Evolutionary conservation across 1,139 yeast genomes (phyloP).

Genomic region (Entelexis paramagnoliae): DNA sequence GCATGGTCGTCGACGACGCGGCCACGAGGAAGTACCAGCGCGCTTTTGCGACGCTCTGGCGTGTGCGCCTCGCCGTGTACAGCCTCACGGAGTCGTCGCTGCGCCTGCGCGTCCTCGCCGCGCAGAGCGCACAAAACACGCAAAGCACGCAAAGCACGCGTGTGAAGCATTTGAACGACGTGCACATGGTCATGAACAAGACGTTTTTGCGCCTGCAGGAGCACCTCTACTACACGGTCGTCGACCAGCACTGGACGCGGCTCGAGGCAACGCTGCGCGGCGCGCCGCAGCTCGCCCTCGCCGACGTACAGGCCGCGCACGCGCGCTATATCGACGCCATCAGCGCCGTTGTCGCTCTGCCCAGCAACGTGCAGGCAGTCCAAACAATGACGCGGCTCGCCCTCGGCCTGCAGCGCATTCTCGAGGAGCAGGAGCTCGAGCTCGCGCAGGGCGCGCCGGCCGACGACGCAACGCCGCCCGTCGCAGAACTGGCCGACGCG

Average conservation of each 20-base stretch:
- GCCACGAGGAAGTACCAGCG: slow-evolving; percentile 56
- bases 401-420: slow-evolving; percentile 9
- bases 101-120: slow-evolving; percentile 6
- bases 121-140: too few relatives aligned
- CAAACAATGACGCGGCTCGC: slow-evolving; percentile 7
- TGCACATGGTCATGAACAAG: slow-evolving; percentile 9
- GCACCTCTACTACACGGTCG: slow-evolving; percentile 11
- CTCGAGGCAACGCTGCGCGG: neutral
- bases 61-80: slow-evolving; percentile 17
- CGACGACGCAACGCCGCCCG: neutral
- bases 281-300: slow-evolving; percentile 7
- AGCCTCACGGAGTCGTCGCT: slow-evolving; percentile 6
- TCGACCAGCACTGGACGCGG: slow-evolving; percentile 13
- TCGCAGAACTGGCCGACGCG: neutral
- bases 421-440: slow-evolving; percentile 4
- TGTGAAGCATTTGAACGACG: neutral
- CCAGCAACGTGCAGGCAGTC: neutral
- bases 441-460: neutral
- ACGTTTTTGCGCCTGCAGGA: slow-evolving; percentile 9
- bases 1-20: slow-evolving; percentile 31
- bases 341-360: slow-evolving; percentile 10
- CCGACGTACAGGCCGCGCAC: slow-evolving; percentile 12
- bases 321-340: slow-evolving; percentile 4
- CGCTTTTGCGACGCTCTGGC: slow-evolving; percentile 77
- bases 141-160: neutral